A percentile compares a stretch with the other conserved stretches of the same genome.
These are phyloP conservation scores for Pichia exigua DNA, from an alignment of 805 yeast species.

Conservation along the genomic window DNA sequence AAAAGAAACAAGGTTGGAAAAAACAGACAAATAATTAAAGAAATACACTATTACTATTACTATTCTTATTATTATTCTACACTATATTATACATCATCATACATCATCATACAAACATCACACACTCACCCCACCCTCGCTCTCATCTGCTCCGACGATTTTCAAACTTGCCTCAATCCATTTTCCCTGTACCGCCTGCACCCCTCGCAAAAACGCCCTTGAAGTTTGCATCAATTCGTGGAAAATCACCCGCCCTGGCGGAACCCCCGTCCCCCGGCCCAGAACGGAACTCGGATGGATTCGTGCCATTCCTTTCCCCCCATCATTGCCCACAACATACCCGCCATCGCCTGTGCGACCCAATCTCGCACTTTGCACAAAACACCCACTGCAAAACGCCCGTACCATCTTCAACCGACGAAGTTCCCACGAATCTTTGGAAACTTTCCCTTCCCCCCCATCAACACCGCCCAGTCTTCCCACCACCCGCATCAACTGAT, in stretches of 20 bases:
- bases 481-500: background rate
- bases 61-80: background rate
- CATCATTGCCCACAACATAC: background rate
- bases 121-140: background rate
- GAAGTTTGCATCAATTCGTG: background rate
- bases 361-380: background rate
- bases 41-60: no score
- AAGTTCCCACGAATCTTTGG: background rate
- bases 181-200: background rate
- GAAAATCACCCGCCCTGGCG: background rate
- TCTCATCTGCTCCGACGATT: background rate
- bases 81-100: no score
- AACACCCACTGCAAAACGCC: background rate
- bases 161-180: background rate
- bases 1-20: no score
- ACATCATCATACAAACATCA: background rate
- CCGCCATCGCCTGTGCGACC: background rate
- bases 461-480: background rate
- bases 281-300: background rate
- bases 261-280: background rate
- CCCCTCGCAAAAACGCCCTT: background rate
- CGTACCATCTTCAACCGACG: background rate
- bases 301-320: background rate
- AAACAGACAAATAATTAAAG: no score
- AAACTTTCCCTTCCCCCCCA: background rate